Percentiles rank a stretch among this genome's conserved stretches.
Conservation (phyloP, 2,329 filamentous ascomycete genomes). For the Didymellaceae sp. region DNA sequence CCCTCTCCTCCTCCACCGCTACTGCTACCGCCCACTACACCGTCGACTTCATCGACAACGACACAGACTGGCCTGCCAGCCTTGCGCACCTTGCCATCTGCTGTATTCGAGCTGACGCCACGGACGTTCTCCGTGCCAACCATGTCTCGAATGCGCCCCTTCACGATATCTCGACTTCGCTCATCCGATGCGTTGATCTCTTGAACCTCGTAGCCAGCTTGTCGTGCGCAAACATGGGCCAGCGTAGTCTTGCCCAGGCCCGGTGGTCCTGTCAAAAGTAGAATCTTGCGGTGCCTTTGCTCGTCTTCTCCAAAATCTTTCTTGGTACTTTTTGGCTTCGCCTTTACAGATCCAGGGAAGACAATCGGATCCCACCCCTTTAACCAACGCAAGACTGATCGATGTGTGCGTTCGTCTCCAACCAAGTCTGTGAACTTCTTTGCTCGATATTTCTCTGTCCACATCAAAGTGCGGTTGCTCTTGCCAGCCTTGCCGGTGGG, state of each 20-base stretch:
- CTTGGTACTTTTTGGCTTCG: conserved; percentile 58
- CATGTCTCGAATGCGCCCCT: conserved; percentile 87
- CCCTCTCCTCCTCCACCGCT: conserved; percentile 75
- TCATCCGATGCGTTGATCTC: conserved; percentile 99
- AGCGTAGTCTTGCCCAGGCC: conserved; percentile 95
- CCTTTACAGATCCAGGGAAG: conserved; percentile 76
- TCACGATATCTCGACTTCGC: conserved; percentile 86
- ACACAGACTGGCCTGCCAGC: conserved; percentile 88
- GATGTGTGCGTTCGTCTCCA: conserved; percentile 92
- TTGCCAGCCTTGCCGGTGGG: conserved; percentile 33
- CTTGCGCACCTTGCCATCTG: conserved; percentile 67
- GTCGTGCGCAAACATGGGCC: conserved; percentile 91
- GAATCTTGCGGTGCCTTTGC: conserved; percentile 81
- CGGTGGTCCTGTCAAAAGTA: conserved; percentile 89
- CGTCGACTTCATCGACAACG: conserved; percentile 95
- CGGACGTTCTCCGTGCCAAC: conserved; percentile 93
- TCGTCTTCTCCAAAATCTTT: conserved; percentile 67
- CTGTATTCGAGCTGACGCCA: conserved; percentile 64
- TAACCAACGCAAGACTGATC: conserved; percentile 87
- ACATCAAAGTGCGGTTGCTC: conserved; percentile 66
- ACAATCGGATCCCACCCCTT: conserved; percentile 94
- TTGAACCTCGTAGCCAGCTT: conserved; percentile 94
- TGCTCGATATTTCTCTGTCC: conserved; percentile 98
- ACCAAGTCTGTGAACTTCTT: conserved; percentile 90
- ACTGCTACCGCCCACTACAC: conserved; percentile 80